A percentile compares a stretch with the other conserved stretches of the same genome.
These are phyloP conservation scores for Fusarium cicatricum DNA, from an alignment of 2,329 filamentous ascomycete genomes.

Conservation along the genomic window DNA sequence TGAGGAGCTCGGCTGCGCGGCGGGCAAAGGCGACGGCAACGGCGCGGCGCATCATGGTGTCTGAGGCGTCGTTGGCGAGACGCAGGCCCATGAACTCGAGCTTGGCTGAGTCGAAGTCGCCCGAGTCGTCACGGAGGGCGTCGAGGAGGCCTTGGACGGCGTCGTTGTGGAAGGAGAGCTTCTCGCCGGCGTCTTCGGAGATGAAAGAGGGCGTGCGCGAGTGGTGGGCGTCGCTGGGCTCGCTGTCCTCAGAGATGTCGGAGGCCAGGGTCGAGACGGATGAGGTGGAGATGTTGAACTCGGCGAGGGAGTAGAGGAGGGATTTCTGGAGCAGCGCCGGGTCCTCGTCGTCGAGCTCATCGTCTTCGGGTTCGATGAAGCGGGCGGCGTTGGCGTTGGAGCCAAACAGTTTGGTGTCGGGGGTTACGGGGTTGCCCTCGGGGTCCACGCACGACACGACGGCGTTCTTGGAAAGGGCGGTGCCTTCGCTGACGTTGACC, in stretches of 20 bases:
- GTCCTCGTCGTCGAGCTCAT: slow-evolving; percentile 60
- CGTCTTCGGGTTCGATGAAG: slow-evolving; percentile 57
- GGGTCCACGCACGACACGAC: slow-evolving; percentile 48
- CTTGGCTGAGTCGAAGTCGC: slow-evolving; percentile 82
- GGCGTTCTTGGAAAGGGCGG: slow-evolving; percentile 51
- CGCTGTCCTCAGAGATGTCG: slow-evolving; percentile 70
- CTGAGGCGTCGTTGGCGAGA: slow-evolving; percentile 88
- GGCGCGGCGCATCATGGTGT: slow-evolving; percentile 85
- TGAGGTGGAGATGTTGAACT: slow-evolving; percentile 61
- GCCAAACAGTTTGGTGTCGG: slow-evolving; percentile 59
- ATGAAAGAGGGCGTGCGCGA: slow-evolving; percentile 76
- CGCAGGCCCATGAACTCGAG: slow-evolving; percentile 94
- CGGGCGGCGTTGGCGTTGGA: slow-evolving; percentile 58
- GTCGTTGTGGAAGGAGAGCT: slow-evolving; percentile 78
- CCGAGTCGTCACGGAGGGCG: slow-evolving; percentile 76
- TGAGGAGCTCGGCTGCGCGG: slow-evolving; percentile 74
- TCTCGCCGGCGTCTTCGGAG: slow-evolving; percentile 71
- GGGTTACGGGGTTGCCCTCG: slow-evolving; percentile 48
- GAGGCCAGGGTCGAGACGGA: slow-evolving; percentile 70
- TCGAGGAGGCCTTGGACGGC: slow-evolving; percentile 89
- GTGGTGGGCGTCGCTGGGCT: slow-evolving; percentile 59
- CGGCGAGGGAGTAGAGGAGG: slow-evolving; percentile 62
- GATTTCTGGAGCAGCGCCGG: slow-evolving; percentile 62
- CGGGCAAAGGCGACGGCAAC: slow-evolving; percentile 87
- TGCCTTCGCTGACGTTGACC: slow-evolving; percentile 73